phyloP scores from a whole-genome alignment of 2,329 filamentous ascomycete genomes.

The Coniochaeta ligniaria region DNA sequence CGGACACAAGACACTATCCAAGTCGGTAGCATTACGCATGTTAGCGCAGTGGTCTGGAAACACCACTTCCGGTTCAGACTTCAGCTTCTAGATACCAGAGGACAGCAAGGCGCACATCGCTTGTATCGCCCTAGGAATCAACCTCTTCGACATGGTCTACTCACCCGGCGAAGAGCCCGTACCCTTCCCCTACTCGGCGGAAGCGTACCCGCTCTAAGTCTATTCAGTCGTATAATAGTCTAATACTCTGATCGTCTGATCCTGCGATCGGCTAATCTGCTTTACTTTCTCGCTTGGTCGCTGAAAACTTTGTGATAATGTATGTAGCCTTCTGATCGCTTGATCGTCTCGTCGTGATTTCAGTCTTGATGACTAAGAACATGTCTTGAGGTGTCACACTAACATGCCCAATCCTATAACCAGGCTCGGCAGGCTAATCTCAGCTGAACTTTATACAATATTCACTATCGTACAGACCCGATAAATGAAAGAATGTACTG shows the following conservation, averaged over 20 bases:
- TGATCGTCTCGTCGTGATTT: too few relatives aligned
- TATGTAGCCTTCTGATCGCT: too few relatives aligned
- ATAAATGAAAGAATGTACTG: background rate
- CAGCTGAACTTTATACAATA: background rate
- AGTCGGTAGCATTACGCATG: too few relatives aligned
- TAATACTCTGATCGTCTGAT: too few relatives aligned
- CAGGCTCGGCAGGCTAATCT: background rate
- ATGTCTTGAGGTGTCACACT: background rate
- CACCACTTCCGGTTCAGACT: too few relatives aligned
- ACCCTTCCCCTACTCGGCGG: constrained; percentile 60
- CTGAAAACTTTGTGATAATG: too few relatives aligned
- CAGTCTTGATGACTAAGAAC: too few relatives aligned
- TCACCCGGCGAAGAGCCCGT: constrained; percentile 56
- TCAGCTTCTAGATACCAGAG: constrained; percentile 36
- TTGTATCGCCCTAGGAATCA: constrained; percentile 39
- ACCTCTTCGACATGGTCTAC: constrained; percentile 43
- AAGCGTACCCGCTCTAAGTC: constrained; percentile 61
- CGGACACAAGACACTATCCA: background rate
- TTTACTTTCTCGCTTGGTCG: too few relatives aligned
- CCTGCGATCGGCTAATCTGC: too few relatives aligned
- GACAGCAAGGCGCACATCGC: constrained; percentile 28
- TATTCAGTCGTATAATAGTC: too few relatives aligned
- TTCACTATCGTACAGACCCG: background rate
- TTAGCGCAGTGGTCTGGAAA: too few relatives aligned
- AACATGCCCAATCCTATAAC: background rate